A percentile compares a stretch with the other conserved stretches of the same genome.
Conservation (phyloP, 192 early-diverging fungal genomes). For the Phycomyces nitens region DNA sequence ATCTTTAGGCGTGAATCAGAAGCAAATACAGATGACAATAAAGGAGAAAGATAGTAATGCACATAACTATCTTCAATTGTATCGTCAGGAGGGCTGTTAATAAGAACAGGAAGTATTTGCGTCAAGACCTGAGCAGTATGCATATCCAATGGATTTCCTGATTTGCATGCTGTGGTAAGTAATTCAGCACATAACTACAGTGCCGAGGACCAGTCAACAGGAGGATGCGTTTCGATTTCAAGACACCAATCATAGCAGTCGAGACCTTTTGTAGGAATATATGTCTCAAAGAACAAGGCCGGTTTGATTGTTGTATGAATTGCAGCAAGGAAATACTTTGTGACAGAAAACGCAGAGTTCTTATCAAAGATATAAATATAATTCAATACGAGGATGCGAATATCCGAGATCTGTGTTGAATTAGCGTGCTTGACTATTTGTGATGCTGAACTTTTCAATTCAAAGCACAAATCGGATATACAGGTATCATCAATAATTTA, state of each 20-base stretch:
- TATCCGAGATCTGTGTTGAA: slow-evolving; percentile 1
- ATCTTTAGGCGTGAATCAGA: too few relatives aligned
- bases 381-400: slow-evolving; percentile 14
- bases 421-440: slow-evolving; percentile 1
- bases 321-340: slow-evolving; percentile 9
- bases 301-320: slow-evolving; percentile 8
- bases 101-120: slow-evolving; percentile 4
- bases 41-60: too few relatives aligned
- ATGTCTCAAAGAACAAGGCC: slow-evolving; percentile 7
- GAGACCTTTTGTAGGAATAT: slow-evolving; percentile 13
- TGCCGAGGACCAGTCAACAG: slow-evolving; percentile 3
- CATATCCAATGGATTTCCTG: slow-evolving; percentile 3
- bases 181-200: slow-evolving; percentile 5
- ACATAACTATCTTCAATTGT: too few relatives aligned
- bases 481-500: slow-evolving; percentile 10
- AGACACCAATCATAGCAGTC: slow-evolving; percentile 9
- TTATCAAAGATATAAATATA: slow-evolving; percentile 18
- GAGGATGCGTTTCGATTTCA: slow-evolving; percentile 2
- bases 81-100: slow-evolving; percentile 9
- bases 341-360: slow-evolving; percentile 11
- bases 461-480: slow-evolving; percentile 13
- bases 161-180: slow-evolving; percentile 7
- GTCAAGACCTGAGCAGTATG: slow-evolving; percentile 14
- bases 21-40: too few relatives aligned
- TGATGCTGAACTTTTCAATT: background rate